A percentile compares a stretch with the other conserved stretches of the same genome.
These are phyloP conservation scores for Zygosaccharomyces lentus DNA, from an alignment of 805 yeast species.

Conservation along the genomic window DNA sequence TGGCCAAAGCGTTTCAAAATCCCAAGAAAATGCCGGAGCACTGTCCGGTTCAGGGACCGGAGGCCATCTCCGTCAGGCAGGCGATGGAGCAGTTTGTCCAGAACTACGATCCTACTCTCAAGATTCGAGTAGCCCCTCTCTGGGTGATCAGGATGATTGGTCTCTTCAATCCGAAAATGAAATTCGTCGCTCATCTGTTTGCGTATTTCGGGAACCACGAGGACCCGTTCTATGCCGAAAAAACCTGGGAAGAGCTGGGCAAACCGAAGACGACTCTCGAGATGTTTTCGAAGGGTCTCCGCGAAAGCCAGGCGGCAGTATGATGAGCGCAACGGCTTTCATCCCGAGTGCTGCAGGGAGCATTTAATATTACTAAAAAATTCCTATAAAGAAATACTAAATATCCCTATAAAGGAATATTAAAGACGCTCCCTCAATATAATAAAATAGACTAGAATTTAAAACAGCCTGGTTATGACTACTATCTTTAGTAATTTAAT, in stretches of 20 bases:
- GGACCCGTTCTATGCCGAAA: conserved; percentile 4
- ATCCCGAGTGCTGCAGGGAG: no score
- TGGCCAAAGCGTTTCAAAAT: conserved; percentile 4
- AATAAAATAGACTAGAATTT: no score
- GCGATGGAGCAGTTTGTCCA: conserved; percentile 3
- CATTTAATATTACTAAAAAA: no score
- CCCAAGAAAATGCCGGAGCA: conserved; percentile 3
- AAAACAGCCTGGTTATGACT: no score
- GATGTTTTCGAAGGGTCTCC: background rate
- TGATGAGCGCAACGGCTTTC: no score
- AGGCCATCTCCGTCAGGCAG: conserved; percentile 2
- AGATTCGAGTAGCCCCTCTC: conserved; percentile 2
- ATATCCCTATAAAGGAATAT: no score
- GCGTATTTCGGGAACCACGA: conserved; percentile 6
- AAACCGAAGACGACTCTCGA: conserved; percentile 2
- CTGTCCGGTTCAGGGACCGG: conserved; percentile 6
- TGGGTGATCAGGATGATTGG: conserved; percentile 5
- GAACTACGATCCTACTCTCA: conserved; percentile 3
- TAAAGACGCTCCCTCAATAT: no score
- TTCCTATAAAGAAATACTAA: no score
- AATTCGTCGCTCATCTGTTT: conserved; percentile 5
- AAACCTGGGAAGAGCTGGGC: conserved; percentile 4
- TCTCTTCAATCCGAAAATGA: conserved; percentile 3
- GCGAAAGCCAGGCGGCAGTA: conserved; percentile 1
- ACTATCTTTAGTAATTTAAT: no score